Conservation (phyloP, 345 rosid genomes). For the Rhodomyrtus tomentosa region DNA sequence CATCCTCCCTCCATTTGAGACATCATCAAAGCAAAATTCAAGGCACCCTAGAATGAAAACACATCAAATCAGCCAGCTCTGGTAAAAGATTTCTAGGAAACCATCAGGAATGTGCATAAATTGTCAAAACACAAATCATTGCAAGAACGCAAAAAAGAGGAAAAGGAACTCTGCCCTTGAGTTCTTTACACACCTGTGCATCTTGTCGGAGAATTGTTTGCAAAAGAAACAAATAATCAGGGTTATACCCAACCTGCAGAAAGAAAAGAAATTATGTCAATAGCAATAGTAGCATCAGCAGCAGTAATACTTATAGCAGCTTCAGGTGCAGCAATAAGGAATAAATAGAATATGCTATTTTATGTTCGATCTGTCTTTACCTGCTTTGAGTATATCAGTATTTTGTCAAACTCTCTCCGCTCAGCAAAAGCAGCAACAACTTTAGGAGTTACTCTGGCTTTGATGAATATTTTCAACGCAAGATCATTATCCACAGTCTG, state of each 20-base stretch:
- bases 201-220: constrained; percentile 98
- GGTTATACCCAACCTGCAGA: constrained; percentile 86
- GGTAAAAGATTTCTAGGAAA: not conserved
- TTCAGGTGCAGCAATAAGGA: not conserved
- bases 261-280: not conserved
- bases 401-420: constrained; percentile 94
- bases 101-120: not conserved
- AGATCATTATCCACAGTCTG: constrained; percentile 99
- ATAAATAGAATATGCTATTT: not conserved
- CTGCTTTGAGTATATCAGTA: constrained; percentile 89
- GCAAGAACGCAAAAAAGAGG: not conserved
- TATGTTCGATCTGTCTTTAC: constrained; percentile 14
- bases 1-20: constrained; percentile 99
- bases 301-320: not conserved
- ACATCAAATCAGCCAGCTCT: not conserved
- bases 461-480: constrained; percentile 87
- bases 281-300: not conserved
- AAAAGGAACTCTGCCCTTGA: not conserved
- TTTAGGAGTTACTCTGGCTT: constrained; percentile 95
- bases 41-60: constrained; percentile 65
- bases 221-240: constrained; percentile 94
- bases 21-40: constrained; percentile 98
- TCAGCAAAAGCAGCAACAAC: constrained; percentile 99
- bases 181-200: constrained; percentile 52
- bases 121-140: not conserved